phyloP scores from a whole-genome alignment of 176 grass and related monocot genomes.

The Tillandsia fasciculata region DNA sequence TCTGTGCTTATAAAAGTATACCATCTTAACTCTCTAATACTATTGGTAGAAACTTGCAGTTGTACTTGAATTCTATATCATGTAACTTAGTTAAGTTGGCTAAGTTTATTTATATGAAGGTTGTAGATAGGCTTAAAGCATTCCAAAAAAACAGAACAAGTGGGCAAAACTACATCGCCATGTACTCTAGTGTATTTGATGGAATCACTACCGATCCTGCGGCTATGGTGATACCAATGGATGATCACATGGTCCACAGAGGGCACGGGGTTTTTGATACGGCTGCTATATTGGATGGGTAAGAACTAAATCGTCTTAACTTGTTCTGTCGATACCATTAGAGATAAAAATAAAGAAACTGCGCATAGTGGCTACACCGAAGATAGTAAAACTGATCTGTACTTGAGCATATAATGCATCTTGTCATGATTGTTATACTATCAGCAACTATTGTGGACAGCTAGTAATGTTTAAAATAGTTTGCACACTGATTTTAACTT shows the following conservation, averaged over 20 bases:
- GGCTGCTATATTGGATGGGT: slow-evolving; percentile 84
- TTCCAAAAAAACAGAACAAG: slow-evolving; percentile 54
- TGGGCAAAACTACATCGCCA: slow-evolving; percentile 77
- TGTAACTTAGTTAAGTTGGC: too few relatives aligned
- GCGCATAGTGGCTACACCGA: not conserved
- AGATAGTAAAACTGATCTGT: not conserved
- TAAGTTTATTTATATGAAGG: slow-evolving; percentile 24
- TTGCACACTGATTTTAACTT: not conserved
- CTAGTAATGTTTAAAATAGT: too few relatives aligned
- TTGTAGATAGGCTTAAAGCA: slow-evolving; percentile 42
- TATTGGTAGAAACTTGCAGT: not conserved
- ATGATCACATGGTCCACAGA: slow-evolving; percentile 98
- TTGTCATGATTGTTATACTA: too few relatives aligned
- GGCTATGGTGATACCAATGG: slow-evolving; percentile 82
- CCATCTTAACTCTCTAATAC: not conserved
- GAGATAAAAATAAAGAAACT: not conserved
- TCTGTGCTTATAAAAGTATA: too few relatives aligned
- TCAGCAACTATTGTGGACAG: too few relatives aligned
- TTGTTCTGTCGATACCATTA: not conserved
- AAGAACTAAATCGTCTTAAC: slow-evolving; percentile 7
- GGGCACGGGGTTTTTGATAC: slow-evolving; percentile 96
- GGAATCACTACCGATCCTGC: slow-evolving; percentile 65
- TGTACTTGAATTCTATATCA: slow-evolving; percentile 1
- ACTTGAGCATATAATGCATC: too few relatives aligned
- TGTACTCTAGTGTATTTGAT: slow-evolving; percentile 88